phyloP scores from a whole-genome alignment of 371 early-diverging fungal genomes.

The Rhizomucor pusillus region DNA sequence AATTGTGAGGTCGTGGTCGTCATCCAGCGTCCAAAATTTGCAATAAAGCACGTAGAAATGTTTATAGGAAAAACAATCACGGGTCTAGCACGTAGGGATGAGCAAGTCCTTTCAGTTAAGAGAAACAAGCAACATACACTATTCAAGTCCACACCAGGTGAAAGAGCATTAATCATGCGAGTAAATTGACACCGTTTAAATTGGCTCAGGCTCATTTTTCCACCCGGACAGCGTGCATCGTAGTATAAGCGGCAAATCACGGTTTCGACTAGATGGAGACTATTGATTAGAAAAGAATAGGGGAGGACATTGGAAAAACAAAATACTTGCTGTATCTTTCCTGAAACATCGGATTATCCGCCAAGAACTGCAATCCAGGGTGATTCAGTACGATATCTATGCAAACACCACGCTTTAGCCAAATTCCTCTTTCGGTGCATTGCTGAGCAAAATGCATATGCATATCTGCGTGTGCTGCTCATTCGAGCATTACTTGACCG shows the following conservation, averaged over 20 bases:
- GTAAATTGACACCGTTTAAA: constrained; percentile 62
- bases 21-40: constrained; percentile 91
- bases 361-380: constrained; percentile 82
- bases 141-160: constrained; percentile 71
- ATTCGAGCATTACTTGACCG: no score
- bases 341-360: constrained; percentile 75
- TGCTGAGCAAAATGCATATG: no score
- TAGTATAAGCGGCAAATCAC: constrained; percentile 87
- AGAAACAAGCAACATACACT: constrained; percentile 35
- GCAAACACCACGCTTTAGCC: no score
- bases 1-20: constrained; percentile 71
- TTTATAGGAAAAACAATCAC: constrained; percentile 88
- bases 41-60: constrained; percentile 96
- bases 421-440: no score
- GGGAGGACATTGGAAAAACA: not conserved
- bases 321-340: constrained; percentile 69
- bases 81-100: constrained; percentile 20
- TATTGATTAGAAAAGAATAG: no score
- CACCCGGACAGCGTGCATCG: constrained; percentile 60
- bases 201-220: constrained; percentile 72
- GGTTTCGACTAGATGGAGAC: constrained; percentile 54
- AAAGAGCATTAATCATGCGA: constrained; percentile 59
- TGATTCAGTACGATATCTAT: constrained; percentile 72
- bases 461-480: no score
- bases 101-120: not conserved